Base-by-base conservation (phyloP, 306 rosid species). In the Prunus salicina region DNA sequence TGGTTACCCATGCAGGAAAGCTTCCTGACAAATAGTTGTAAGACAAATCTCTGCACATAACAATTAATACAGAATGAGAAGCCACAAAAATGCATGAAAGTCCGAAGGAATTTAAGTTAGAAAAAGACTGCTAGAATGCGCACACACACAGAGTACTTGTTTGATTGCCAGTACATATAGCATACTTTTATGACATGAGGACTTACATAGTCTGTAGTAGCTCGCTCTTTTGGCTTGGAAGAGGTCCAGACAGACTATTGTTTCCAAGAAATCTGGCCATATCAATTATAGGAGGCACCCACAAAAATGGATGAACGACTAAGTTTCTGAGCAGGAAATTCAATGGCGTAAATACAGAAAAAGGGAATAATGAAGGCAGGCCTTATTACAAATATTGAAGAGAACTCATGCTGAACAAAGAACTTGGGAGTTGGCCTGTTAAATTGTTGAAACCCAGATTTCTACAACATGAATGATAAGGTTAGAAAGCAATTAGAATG, bases 221-320 rank as follows among this genome's bases (percentile, higher is more conserved):
- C 9, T 46, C 28, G 9, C 32, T 67, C 81, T 70, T 76, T 72
- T 47, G 52, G 74, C 46, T 41, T 14, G 82, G 81, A 72, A 77
- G 81, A 2, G 14, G 52, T 65, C 85, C 85, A 60, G 79, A 71
- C 12, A 82, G 66, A 72, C 79, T 77, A 38, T 77, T 82, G 78
- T 77, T 82, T 60, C 85, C 85, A 72, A 82, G 85, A 77, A 76
- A 82, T 69, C 85, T 82, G 69, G 47, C 14, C 46, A 77, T 46
- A 72, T 27, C 28, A 32, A 22, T 19, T 13, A 3, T 27, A 22
- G 53, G 65, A 32, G 47, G 55, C 12, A 18, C 2, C 82, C 51
- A 70, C 1, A 5, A 19, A 43, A 24, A n/a, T n/a, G n/a, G 58
- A 58, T 47, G 43, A 51, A 32, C 6, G 38, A 32, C 38, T 32